Evolutionary conservation across 306 rosid genomes (phyloP).

Genomic region (Cercis canadensis): DNA sequence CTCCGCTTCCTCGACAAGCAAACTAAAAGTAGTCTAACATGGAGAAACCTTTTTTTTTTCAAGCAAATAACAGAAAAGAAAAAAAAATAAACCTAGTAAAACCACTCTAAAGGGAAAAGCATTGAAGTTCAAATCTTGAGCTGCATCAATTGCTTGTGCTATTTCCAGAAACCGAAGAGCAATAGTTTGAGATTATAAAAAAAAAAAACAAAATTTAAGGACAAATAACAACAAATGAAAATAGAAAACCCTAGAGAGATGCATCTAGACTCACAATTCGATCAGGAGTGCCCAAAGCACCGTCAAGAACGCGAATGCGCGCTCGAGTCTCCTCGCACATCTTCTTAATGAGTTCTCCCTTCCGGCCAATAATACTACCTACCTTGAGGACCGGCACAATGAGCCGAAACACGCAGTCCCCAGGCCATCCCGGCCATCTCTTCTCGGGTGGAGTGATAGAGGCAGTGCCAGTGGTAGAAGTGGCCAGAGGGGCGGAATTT

Average conservation of each 20-base stretch:
- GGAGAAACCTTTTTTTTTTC: no score
- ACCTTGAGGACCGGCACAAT: conserved; percentile 90
- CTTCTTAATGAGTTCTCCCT: conserved; percentile 91
- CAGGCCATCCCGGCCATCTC: conserved; percentile 98
- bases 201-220: not conserved
- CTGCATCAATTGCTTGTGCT: not conserved
- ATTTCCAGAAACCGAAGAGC: not conserved
- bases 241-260: conserved; percentile 36
- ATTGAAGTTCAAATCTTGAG: not conserved
- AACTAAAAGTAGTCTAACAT: not conserved
- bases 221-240: not conserved
- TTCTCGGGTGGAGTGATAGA: conserved; percentile 51
- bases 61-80: not conserved
- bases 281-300: conserved; percentile 81
- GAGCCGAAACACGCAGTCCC: conserved; percentile 84
- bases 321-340: conserved; percentile 95
- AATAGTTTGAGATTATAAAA: no score
- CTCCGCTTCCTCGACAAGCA: not conserved
- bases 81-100: conserved; percentile 7
- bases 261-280: conserved; percentile 70
- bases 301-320: conserved; percentile 94
- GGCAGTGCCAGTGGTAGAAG: conserved; percentile 6
- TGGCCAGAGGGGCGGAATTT: conserved; percentile 19
- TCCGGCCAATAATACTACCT: conserved; percentile 93
- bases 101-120: not conserved